phyloP scores from a whole-genome alignment of 352 stramenopile genomes.

The Pythium aristosporum region DNA sequence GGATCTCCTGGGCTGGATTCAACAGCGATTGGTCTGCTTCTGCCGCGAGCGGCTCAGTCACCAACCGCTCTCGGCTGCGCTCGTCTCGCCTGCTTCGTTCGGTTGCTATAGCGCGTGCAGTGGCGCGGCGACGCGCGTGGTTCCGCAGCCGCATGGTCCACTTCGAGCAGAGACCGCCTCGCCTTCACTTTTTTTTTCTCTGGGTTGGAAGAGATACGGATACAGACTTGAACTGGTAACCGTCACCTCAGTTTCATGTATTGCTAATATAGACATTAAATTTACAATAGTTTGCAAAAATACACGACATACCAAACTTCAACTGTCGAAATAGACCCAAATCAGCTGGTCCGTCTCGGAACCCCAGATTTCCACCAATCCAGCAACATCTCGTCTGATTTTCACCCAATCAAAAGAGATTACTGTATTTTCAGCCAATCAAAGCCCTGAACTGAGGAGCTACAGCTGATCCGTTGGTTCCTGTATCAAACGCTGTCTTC shows the following conservation, averaged over 20 bases:
- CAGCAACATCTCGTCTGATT: not conserved
- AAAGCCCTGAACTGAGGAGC: not conserved
- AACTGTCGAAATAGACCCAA: conserved; percentile 18
- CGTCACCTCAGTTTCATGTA: not conserved
- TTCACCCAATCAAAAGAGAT: not conserved
- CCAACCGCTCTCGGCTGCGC: too few species aligned
- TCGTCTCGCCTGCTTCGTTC: not conserved
- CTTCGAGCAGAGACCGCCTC: too few species aligned
- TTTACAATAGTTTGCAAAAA: not conserved
- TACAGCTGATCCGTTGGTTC: conserved; percentile 15
- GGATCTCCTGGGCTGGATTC: not conserved
- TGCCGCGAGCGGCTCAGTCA: not conserved
- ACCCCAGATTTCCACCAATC: conserved; percentile 13
- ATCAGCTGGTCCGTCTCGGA: not conserved
- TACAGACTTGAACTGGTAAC: not conserved
- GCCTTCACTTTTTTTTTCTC: conserved; percentile 2
- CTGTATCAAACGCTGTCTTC: not conserved
- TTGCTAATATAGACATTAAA: conserved; percentile 4
- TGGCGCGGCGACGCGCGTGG: conserved; percentile 14
- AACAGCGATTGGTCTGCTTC: not conserved
- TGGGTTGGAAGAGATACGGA: conserved; percentile 8
- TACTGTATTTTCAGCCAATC: not conserved
- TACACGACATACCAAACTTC: conserved; percentile 16
- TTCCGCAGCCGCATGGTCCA: conserved; percentile 21
- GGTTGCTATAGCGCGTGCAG: not conserved